A percentile compares a stretch with the other conserved stretches of the same genome.
Conservation (phyloP, 1,284 basidiomycete species). For the Austroboletus novae-zelandiae region DNA sequence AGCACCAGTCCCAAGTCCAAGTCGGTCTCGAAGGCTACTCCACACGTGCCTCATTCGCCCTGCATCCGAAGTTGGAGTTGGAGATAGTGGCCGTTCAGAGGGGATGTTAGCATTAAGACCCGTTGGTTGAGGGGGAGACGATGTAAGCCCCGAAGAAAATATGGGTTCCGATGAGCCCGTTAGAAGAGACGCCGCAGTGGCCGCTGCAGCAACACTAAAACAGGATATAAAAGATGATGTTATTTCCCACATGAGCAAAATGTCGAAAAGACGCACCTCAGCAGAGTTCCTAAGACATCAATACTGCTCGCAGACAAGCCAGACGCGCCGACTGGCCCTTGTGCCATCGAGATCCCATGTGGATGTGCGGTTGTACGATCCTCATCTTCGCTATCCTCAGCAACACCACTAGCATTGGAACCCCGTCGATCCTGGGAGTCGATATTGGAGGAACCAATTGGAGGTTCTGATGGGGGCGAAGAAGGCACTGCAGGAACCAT, state of each 20-base stretch:
- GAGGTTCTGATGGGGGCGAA: conserved; percentile 8
- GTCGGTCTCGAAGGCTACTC: conserved; percentile 62
- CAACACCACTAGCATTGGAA: not conserved
- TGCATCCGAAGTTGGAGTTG: conserved; percentile 47
- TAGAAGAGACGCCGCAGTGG: conserved; percentile 71
- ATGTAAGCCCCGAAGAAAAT: conserved; percentile 49
- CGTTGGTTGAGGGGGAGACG: conserved; percentile 20
- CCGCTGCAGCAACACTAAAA: conserved; percentile 71
- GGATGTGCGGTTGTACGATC: conserved; percentile 8
- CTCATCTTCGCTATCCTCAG: conserved; percentile 17
- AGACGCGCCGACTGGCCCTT: conserved; percentile 24
- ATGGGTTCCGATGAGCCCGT: conserved; percentile 61
- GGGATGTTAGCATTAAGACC: conserved; percentile 17
- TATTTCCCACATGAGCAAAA: not conserved
- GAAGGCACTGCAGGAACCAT: conserved; percentile 24
- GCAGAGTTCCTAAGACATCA: conserved; percentile 75
- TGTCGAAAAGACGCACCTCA: conserved; percentile 49
- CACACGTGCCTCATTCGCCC: conserved; percentile 57
- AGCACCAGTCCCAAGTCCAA: conserved; percentile 43
- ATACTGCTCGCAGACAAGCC: conserved; percentile 66
- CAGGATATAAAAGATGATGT: not conserved
- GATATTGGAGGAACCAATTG: not conserved
- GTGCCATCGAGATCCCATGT: conserved; percentile 20
- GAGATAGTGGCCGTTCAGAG: conserved; percentile 43
- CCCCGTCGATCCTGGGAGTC: conserved; percentile 8